Percentiles rank a stretch among this genome's conserved stretches.
phyloP scores from a whole-genome alignment of 2,329 filamentous ascomycete species.

The Exutisphaerella laricina region DNA sequence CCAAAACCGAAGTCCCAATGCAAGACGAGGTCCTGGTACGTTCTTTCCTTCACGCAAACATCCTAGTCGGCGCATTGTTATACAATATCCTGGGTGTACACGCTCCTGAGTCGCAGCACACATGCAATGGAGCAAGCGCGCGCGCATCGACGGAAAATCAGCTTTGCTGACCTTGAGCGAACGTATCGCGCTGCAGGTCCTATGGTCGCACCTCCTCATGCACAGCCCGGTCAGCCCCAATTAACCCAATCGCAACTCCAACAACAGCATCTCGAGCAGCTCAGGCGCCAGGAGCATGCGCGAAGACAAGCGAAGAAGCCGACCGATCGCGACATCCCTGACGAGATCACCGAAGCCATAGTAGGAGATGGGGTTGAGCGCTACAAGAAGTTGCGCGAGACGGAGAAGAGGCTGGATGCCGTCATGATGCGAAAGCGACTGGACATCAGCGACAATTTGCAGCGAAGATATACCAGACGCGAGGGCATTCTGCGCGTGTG shows the following conservation, averaged over 20 bases:
- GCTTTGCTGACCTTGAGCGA: conserved; percentile 43
- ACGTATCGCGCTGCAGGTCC: conserved; percentile 44
- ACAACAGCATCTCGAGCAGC: conserved; percentile 41
- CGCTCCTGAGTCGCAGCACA: too few relatives aligned
- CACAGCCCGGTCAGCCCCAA: conserved; percentile 32
- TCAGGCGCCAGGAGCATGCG: conserved; percentile 48
- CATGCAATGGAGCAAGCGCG: conserved; percentile 23
- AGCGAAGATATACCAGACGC: conserved; percentile 46
- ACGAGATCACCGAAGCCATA: conserved; percentile 70
- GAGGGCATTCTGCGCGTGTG: conserved; percentile 84
- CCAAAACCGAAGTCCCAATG: too few relatives aligned
- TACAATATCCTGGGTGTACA: too few relatives aligned
- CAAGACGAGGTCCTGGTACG: too few relatives aligned
- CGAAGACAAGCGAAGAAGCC: conserved; percentile 82
- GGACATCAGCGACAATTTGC: conserved; percentile 78
- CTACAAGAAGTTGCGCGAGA: conserved; percentile 77
- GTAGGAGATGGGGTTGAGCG: conserved; percentile 75
- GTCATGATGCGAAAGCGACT: conserved; percentile 91
- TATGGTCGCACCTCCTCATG: conserved; percentile 33
- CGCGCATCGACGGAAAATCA: conserved; percentile 39
- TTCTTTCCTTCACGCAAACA: too few relatives aligned
- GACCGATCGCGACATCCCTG: conserved; percentile 90
- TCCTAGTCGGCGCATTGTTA: too few relatives aligned
- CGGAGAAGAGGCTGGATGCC: conserved; percentile 84
- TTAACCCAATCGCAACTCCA: conserved; percentile 48